These are phyloP conservation scores for Casuarina cunninghamiana DNA, from an alignment of 306 rosid species.

Conservation along the genomic window DNA sequence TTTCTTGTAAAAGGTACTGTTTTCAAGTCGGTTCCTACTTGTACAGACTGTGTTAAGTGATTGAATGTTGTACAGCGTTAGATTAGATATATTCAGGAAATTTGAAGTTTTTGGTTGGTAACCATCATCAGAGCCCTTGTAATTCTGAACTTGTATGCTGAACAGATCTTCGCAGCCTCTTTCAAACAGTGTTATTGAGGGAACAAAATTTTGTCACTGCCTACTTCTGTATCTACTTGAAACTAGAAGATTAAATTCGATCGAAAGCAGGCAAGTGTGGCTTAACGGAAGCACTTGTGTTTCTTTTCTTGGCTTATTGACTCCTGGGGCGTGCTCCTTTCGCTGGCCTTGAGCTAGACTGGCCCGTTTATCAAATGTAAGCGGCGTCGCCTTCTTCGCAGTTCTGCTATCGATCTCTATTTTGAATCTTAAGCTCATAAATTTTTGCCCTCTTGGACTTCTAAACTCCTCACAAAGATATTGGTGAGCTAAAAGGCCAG, in stretches of 20 bases:
- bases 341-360: too few relatives aligned
- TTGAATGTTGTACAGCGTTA: slow-evolving; percentile 11
- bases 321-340: too few relatives aligned
- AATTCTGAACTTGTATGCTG: neutral
- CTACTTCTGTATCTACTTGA: neutral
- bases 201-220: neutral
- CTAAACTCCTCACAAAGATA: too few relatives aligned
- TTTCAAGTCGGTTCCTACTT: neutral
- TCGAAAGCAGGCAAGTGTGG: neutral
- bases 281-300: too few relatives aligned
- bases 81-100: slow-evolving; percentile 8
- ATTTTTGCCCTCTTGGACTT: too few relatives aligned
- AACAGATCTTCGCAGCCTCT: neutral
- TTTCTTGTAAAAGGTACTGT: neutral
- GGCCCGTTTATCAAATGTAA: too few relatives aligned
- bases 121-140: slow-evolving; percentile 1
- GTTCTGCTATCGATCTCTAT: too few relatives aligned
- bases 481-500: too few relatives aligned
- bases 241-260: neutral
- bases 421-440: too few relatives aligned
- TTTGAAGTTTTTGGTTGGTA: neutral
- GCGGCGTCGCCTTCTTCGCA: too few relatives aligned
- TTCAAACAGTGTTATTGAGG: neutral
- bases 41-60: neutral
- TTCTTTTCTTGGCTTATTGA: too few relatives aligned